Evolutionary conservation across 495 filamentous ascomycete species (phyloP), one percentile per base, ranked within the genome.

Genomic region (Lasiosphaeria miniovina): DNA sequence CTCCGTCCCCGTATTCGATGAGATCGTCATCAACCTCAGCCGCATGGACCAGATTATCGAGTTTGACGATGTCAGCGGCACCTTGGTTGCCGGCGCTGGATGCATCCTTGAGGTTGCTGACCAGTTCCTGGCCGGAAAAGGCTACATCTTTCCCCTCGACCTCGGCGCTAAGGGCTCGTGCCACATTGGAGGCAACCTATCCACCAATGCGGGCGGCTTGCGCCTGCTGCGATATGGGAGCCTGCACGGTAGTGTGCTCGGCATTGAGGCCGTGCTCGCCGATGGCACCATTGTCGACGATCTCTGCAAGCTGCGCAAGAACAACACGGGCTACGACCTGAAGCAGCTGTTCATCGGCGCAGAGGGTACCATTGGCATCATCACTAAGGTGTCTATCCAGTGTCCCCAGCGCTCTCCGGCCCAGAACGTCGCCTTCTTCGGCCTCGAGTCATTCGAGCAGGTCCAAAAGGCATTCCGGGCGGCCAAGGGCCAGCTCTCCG

Each of bases 281-380:
- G 90, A 98, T 67, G 94, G 94, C 36, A 96, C 90, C 11, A 83
- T 98, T 57, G 80, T 98, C 12, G 87, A 98, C 61, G 89, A 96
- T 57, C 83, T 98, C 32, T 89, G 83, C 56, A 90, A 80, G 55
- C 76, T 98, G 43, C 87, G 95, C 53, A 98, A 98, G 79, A 98
- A 98, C 80, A 98, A 98, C 76, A 98, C 56, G 7, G 94, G 94
- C 31, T 98, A 97, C 72, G 94, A 98, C 69, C 75, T 98, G 48
- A 98, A 98, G 80, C 94, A 98, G 74, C 83, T 98, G 31, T 97
- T 98, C 72, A 95, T 98, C 63, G 94, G 94, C 24, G 86, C 85
- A 31, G 94, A 98, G 71, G 94, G 94, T 24, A 98, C 94, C 7
- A 87, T 98, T 60, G 94, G 94, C 50, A 87, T 98, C 66, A 88